Evolutionary conservation across 768 basidiomycete genomes (phyloP), one percentile per base, ranked within the genome.

Genomic region (Suillus spraguei): DNA sequence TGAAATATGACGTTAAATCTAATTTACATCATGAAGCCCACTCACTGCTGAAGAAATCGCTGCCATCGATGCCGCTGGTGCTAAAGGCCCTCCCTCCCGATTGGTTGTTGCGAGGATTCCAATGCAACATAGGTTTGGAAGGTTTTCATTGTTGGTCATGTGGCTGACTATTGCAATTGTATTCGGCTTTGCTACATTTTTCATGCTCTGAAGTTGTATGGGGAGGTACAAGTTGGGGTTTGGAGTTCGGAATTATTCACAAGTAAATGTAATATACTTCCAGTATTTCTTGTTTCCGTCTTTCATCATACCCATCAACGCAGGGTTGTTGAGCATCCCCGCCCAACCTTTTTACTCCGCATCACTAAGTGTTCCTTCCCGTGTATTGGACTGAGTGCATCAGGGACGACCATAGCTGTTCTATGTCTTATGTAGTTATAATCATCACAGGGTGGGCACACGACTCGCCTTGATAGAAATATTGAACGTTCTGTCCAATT

Each of bases 31-130:
- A 61, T 24, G 13, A 66, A 88, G 87, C 13, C 69, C 81, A 4
- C 74, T 91, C 32, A 86, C 83, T 0, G 71, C 76, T 2, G 84
- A 84, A 38, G 89, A 90, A 69, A 80, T 90, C 36, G 78, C 76
- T 2, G 85, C 84, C 2, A 89, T 91, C 35, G 88, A 91, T 65
- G 79, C 77, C 47, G 88, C 86, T 0, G 88, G 87, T 10, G 82
- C 82, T 6, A 75, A 81, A 44, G 85, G 85, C 1, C 82, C 80
- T 20, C 82, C 28, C 28, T 69, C 62, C 35, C 17, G n/a, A 46
- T n/a, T 56, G 22, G n/a, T 38, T 14, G 36, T 55, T 16, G 36
- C 54, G 16, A 56, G n/a, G 54, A 4, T 38, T 22, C 14, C 14
- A 9, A 17, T 56, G 54, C 54, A 56, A 56, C 36, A 56, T 16